Evolutionary conservation across 495 filamentous ascomycete genomes (phyloP).

Genomic region (Evansstolkia leycettana): DNA sequence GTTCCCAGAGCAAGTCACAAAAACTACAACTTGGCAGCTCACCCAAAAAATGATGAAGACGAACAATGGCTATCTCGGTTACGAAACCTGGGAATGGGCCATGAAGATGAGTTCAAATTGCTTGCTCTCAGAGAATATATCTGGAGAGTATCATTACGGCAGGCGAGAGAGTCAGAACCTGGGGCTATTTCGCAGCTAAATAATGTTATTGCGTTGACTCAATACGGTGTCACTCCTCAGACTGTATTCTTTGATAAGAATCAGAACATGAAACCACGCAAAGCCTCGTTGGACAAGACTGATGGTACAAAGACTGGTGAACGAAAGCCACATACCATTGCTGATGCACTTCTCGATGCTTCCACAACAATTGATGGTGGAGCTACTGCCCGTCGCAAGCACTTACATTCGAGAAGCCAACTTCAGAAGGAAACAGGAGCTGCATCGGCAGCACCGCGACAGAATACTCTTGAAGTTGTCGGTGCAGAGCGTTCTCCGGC

Average conservation of each 20-base stretch:
- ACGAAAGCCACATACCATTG: conserved; percentile 58
- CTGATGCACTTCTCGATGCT: conserved; percentile 84
- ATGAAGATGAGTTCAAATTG: conserved; percentile 85
- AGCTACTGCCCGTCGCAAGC: conserved; percentile 42
- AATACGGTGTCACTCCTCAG: conserved; percentile 62
- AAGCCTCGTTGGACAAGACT: conserved; percentile 19
- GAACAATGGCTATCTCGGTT: conserved; percentile 85
- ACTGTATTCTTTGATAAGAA: conserved; percentile 86
- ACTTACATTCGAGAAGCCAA: conserved; percentile 30
- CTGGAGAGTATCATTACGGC: conserved; percentile 68
- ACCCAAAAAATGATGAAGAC: conserved; percentile 79
- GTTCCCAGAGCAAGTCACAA: conserved; percentile 15
- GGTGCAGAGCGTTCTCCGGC: conserved; percentile 17
- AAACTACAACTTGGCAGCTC: conserved; percentile 22
- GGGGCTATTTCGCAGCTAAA: conserved; percentile 40
- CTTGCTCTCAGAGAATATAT: conserved; percentile 81
- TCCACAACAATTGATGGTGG: conserved; percentile 75
- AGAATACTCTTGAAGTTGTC: conserved; percentile 12
- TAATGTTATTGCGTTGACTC: conserved; percentile 56
- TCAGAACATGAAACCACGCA: conserved; percentile 30
- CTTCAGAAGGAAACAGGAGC: conserved; percentile 34
- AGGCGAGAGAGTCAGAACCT: conserved; percentile 36
- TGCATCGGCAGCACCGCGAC: conserved; percentile 7
- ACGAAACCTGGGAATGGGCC: conserved; percentile 67
- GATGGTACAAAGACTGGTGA: conserved; percentile 18